Conservation (phyloP, 2,329 filamentous ascomycete species). For the Beauveria sp. region DNA sequence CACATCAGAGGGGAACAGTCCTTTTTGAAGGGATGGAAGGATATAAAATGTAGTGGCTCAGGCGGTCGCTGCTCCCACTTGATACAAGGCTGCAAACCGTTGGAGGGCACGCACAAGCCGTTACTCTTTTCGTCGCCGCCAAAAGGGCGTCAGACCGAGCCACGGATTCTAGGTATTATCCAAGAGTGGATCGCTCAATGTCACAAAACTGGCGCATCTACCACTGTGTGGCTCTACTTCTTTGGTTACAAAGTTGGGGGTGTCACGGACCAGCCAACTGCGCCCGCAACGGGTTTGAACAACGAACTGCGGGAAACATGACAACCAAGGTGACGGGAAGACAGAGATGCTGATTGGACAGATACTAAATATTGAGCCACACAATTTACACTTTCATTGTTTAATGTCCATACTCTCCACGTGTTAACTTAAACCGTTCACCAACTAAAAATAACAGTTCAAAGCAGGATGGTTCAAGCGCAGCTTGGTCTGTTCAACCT, state of each 20-base stretch:
- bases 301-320: conserved; percentile 4
- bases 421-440: conserved; percentile 1
- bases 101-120: conserved; percentile 5
- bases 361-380: background rate
- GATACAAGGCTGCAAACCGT: conserved; percentile 1
- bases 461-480: background rate
- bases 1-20: background rate
- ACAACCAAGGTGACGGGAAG: background rate
- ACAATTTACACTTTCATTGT: conserved; percentile 6
- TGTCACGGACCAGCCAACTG: conserved; percentile 11
- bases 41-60: background rate
- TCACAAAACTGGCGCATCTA: conserved; percentile 4
- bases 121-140: background rate
- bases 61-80: background rate
- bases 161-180: background rate
- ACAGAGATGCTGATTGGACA: conserved; percentile 1
- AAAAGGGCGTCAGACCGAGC: conserved; percentile 1
- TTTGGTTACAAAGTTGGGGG: conserved; percentile 5
- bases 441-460: conserved; percentile 7
- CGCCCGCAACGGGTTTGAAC: conserved; percentile 9
- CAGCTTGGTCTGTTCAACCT: background rate
- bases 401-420: conserved; percentile 2
- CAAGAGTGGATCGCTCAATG: conserved; percentile 1
- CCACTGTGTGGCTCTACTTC: conserved; percentile 1
- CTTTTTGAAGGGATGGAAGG: background rate